These are phyloP conservation scores for Picochlorum sp. DNA, from an alignment of 139 green algal genomes.

Conservation along the genomic window DNA sequence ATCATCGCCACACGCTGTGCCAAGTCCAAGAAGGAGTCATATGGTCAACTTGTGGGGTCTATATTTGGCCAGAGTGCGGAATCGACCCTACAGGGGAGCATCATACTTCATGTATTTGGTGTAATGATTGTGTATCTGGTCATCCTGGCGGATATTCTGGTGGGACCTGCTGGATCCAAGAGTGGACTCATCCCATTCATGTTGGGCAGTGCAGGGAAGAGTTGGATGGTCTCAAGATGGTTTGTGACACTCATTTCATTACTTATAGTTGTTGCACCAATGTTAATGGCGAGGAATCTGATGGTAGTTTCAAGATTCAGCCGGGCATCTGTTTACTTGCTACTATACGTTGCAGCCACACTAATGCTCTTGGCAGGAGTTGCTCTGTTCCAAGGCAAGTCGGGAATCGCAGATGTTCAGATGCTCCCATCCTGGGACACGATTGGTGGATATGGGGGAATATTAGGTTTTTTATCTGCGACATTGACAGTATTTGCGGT, in stretches of 20 bases:
- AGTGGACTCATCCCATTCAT: conserved; percentile 2
- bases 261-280: neutral
- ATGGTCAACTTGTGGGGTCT: conserved; percentile 6
- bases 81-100: conserved; percentile 5
- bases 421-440: neutral
- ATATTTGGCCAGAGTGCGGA: conserved; percentile 14
- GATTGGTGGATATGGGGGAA: neutral
- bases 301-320: conserved; percentile 9
- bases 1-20: conserved; percentile 1
- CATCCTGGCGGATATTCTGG: conserved; percentile 18
- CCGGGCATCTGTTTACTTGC: conserved; percentile 7
- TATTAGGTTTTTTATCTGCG: too few species aligned
- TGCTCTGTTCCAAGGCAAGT: conserved; percentile 3
- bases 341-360: conserved; percentile 9
- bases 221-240: neutral
- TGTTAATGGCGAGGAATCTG: conserved; percentile 21
- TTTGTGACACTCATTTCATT: conserved; percentile 1
- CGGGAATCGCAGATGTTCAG: neutral
- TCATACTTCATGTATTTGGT: conserved; percentile 17
- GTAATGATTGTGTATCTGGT: conserved; percentile 26
- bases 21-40: neutral
- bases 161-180: neutral
- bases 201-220: neutral
- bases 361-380: conserved; percentile 6
- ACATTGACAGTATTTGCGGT: conserved; percentile 9